Conservation (phyloP, 345 rosid species). For the Salix caprea region DNA sequence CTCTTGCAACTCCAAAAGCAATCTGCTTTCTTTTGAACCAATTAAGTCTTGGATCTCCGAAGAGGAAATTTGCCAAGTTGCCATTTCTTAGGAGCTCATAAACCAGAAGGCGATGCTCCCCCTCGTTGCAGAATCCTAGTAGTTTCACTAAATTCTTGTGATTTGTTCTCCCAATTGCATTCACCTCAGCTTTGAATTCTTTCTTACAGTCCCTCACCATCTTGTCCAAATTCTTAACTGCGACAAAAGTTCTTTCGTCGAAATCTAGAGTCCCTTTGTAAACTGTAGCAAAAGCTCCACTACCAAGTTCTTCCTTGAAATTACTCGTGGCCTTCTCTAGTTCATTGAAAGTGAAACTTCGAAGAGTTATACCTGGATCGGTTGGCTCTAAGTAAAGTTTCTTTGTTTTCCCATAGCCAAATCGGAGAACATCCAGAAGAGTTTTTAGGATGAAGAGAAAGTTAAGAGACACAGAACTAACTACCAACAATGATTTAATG, state of each 20-base stretch:
- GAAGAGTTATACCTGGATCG: slow-evolving; percentile 20
- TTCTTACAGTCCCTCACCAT: slow-evolving; percentile 10
- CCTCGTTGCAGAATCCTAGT: slow-evolving; percentile 32
- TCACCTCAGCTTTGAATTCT: slow-evolving; percentile 25
- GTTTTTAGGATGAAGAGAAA: no score
- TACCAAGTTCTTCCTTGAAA: slow-evolving; percentile 39
- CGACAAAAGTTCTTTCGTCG: background rate
- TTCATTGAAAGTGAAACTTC: slow-evolving; percentile 27
- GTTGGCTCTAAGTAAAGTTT: background rate
- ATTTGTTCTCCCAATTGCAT: slow-evolving; percentile 27
- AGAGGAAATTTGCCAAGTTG: slow-evolving; percentile 17
- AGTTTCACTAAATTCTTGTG: slow-evolving; percentile 36
- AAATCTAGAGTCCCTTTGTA: slow-evolving; percentile 12
- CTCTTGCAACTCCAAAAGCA: slow-evolving; percentile 12
- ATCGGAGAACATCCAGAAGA: no score
- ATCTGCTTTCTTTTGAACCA: slow-evolving; percentile 20
- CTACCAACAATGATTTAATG: no score
- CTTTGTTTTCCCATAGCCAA: background rate
- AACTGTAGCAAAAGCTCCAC: slow-evolving; percentile 31
- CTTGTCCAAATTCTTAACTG: slow-evolving; percentile 21
- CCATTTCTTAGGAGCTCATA: slow-evolving; percentile 34
- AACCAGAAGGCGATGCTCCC: slow-evolving; percentile 18
- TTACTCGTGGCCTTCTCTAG: slow-evolving; percentile 30
- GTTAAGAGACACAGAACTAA: no score
- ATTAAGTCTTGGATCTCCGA: slow-evolving; percentile 7